phyloP scores from a whole-genome alignment of 2,329 filamentous ascomycete genomes.

The Sphaerulina musiva region DNA sequence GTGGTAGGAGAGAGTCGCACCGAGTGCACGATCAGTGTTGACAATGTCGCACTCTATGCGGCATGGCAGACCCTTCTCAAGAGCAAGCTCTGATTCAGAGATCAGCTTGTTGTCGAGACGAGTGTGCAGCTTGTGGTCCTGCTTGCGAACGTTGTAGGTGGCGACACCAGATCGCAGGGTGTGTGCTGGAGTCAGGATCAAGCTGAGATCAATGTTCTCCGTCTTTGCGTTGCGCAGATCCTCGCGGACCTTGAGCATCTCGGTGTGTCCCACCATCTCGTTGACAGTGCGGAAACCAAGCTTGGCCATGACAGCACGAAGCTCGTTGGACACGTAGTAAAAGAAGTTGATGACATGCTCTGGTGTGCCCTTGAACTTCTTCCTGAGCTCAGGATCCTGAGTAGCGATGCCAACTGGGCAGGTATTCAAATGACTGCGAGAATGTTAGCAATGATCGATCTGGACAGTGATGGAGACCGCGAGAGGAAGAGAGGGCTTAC shows the following conservation, averaged over 20 bases:
- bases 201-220: slow-evolving; percentile 82
- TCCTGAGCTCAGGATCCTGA: slow-evolving; percentile 85
- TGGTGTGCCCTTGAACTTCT: slow-evolving; percentile 88
- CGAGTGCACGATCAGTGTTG: slow-evolving; percentile 91
- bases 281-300: slow-evolving; percentile 92
- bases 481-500: not conserved
- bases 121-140: slow-evolving; percentile 88
- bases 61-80: slow-evolving; percentile 89
- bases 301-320: slow-evolving; percentile 93
- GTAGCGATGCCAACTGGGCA: slow-evolving; percentile 92
- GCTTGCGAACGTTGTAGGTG: slow-evolving; percentile 96
- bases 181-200: slow-evolving; percentile 92
- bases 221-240: slow-evolving; percentile 85
- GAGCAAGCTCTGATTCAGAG: slow-evolving; percentile 84
- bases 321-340: slow-evolving; percentile 94
- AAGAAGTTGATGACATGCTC: slow-evolving; percentile 99
- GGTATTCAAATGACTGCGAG: slow-evolving; percentile 53
- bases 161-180: slow-evolving; percentile 89
- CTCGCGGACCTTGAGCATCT: slow-evolving; percentile 77
- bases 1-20: slow-evolving; percentile 90
- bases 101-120: slow-evolving; percentile 96
- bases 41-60: slow-evolving; percentile 93
- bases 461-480: slow-evolving; percentile 26
- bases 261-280: slow-evolving; percentile 93
- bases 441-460: slow-evolving; percentile 13